Evolutionary conservation across 345 rosid genomes (phyloP).

Genomic region (Crucihimalaya himalaica): DNA sequence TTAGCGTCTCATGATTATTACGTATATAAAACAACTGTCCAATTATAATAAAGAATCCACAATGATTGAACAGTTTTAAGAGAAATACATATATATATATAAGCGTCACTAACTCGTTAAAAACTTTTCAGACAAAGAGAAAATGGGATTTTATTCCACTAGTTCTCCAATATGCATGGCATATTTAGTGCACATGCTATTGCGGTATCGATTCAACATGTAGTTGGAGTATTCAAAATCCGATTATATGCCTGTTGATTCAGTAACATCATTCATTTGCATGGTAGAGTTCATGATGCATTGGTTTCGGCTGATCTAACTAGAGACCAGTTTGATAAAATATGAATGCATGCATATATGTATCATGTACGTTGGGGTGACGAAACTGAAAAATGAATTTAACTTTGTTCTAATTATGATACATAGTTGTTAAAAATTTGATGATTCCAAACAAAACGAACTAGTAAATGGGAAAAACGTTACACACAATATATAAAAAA

Average conservation of each 20-base stretch:
- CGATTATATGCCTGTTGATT: neutral
- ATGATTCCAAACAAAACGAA: neutral
- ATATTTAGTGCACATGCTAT: slow-evolving; percentile 6
- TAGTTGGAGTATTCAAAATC: neutral
- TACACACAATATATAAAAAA: neutral
- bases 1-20: too few species aligned
- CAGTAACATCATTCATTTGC: neutral
- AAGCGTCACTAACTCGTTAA: neutral
- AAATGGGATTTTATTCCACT: slow-evolving; percentile 23
- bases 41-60: neutral
- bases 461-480: neutral
- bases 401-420: neutral
- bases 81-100: too few species aligned
- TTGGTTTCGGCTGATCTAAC: neutral
- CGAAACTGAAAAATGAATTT: neutral
- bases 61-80: slow-evolving; percentile 24
- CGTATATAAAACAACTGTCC: neutral
- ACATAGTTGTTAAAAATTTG: neutral
- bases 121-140: slow-evolving; percentile 22
- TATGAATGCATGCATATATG: neutral
- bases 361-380: neutral
- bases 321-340: neutral
- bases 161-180: neutral
- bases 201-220: neutral
- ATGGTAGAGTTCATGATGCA: neutral